Conservation (phyloP, 331 rosid genomes). For the Rosa hybrid region DNA sequence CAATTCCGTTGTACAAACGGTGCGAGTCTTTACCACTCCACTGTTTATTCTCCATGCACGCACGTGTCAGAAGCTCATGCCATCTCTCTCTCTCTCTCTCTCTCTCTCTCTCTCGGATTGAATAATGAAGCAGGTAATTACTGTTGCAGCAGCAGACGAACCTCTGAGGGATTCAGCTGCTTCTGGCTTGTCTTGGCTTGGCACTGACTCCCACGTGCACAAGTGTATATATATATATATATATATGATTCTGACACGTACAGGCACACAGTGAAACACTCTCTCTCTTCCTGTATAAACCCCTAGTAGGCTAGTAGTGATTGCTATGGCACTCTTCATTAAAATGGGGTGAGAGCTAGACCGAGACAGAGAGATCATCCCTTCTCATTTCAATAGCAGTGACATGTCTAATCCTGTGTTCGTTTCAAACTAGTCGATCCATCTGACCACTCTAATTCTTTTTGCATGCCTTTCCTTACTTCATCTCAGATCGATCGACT, state of each 20-base stretch:
- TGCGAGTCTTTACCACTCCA: background rate
- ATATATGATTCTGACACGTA: background rate
- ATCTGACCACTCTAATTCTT: slow-evolving; percentile 1
- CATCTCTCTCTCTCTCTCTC: background rate
- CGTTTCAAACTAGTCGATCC: background rate
- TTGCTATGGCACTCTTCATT: slow-evolving; percentile 37
- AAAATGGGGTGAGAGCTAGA: slow-evolving; percentile 17
- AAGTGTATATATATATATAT: background rate
- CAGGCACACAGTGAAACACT: slow-evolving; percentile 12
- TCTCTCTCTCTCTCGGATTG: background rate
- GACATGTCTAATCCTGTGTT: background rate
- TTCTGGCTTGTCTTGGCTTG: slow-evolving; percentile 20
- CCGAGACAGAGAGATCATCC: background rate
- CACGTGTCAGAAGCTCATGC: slow-evolving; percentile 25
- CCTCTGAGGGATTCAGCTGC: background rate
- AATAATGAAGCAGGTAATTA: background rate
- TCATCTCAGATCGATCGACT: background rate
- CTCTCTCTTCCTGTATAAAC: background rate
- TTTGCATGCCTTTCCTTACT: background rate
- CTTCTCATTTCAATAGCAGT: background rate
- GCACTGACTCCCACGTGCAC: slow-evolving; percentile 63
- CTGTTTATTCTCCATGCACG: background rate
- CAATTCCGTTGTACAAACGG: background rate
- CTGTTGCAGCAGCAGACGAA: background rate
- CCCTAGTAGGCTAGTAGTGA: background rate